These are phyloP conservation scores for Blastocystis sp. DNA, from an alignment of 352 stramenopile species.

Conservation along the genomic window DNA sequence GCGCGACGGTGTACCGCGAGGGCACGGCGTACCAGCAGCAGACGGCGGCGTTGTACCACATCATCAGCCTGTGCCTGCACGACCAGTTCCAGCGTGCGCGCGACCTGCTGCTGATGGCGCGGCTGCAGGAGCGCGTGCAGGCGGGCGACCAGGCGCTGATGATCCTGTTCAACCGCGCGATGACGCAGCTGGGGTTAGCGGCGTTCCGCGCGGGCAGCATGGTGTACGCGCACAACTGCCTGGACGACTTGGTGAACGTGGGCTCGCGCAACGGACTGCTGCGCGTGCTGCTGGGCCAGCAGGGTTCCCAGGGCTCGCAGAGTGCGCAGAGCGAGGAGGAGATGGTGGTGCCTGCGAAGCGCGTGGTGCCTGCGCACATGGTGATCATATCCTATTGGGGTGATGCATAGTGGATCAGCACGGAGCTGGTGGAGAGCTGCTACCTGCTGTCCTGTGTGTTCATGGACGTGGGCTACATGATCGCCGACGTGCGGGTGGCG, in stretches of 20 bases:
- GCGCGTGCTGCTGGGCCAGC: conserved; percentile 95
- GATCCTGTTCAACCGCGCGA: conserved; percentile 94
- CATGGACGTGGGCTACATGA: conserved; percentile 93
- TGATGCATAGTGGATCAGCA: conserved; percentile 94
- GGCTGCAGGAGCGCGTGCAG: conserved; percentile 93
- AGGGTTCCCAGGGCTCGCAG: conserved; percentile 74
- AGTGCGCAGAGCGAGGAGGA: conserved; percentile 94
- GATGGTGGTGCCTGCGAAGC: conserved; percentile 84
- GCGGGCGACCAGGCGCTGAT: conserved; percentile 87
- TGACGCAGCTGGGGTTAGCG: conserved; percentile 87
- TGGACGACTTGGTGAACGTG: conserved; percentile 84
- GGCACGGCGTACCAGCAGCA: background rate
- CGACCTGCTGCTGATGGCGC: conserved; percentile 95
- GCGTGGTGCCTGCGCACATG: conserved; percentile 96
- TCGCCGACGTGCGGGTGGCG: no score
- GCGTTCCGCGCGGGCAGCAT: no score
- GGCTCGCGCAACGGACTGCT: conserved; percentile 79
- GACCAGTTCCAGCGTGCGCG: conserved; percentile 96
- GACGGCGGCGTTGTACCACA: conserved; percentile 94
- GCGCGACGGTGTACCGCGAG: no score
- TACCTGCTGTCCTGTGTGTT: conserved; percentile 97
- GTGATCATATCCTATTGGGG: no score
- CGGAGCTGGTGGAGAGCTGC: conserved; percentile 93
- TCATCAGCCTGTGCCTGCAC: conserved; percentile 94
- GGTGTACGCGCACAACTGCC: no score